A percentile compares a stretch with the other conserved stretches of the same genome.
These are phyloP conservation scores for Insectozyma bohioensis DNA, from an alignment of 1,139 yeast genomes.

Conservation along the genomic window DNA sequence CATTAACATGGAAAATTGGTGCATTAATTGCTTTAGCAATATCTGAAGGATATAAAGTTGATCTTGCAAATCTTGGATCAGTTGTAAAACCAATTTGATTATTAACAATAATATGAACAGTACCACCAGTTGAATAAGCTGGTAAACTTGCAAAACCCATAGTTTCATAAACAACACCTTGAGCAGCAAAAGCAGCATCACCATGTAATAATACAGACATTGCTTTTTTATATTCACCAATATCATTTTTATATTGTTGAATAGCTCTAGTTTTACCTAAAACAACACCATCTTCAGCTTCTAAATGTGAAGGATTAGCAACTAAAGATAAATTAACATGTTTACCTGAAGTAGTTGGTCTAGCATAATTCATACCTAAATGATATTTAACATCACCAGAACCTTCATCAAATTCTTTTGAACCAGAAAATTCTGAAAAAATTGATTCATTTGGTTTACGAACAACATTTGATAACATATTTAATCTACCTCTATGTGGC, in stretches of 20 bases:
- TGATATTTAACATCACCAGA: slow-evolving; percentile 99
- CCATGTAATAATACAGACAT: slow-evolving; percentile 93
- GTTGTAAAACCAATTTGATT: slow-evolving; percentile 99
- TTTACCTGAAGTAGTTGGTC: slow-evolving; percentile 99
- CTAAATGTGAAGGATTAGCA: slow-evolving; percentile 98
- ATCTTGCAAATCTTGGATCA: slow-evolving; percentile 95
- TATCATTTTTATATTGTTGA: slow-evolving; percentile 87
- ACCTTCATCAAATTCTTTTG: slow-evolving; percentile 82
- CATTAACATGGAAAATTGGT: slow-evolving; percentile 98
- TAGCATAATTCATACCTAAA: slow-evolving; percentile 97
- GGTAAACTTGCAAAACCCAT: slow-evolving; percentile 93
- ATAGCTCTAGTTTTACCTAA: slow-evolving; percentile 97
- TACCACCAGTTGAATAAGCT: slow-evolving; percentile 98
- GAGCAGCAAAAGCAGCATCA: slow-evolving; percentile 98
- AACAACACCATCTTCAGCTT: slow-evolving; percentile 98
- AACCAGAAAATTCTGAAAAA: slow-evolving; percentile 93
- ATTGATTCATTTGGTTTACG: slow-evolving; percentile 98
- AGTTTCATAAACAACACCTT: slow-evolving; percentile 98
- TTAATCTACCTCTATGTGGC: slow-evolving; percentile 99
- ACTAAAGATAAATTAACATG: slow-evolving; percentile 92
- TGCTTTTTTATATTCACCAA: slow-evolving; percentile 80
- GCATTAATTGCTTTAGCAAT: slow-evolving; percentile 95
- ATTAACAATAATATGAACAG: slow-evolving; percentile 91
- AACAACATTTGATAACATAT: slow-evolving; percentile 95
- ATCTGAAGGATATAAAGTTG: slow-evolving; percentile 97